These are phyloP conservation scores for Annona squamosa DNA, from an alignment of 164 flowering plant genomes.

Conservation along the genomic window DNA sequence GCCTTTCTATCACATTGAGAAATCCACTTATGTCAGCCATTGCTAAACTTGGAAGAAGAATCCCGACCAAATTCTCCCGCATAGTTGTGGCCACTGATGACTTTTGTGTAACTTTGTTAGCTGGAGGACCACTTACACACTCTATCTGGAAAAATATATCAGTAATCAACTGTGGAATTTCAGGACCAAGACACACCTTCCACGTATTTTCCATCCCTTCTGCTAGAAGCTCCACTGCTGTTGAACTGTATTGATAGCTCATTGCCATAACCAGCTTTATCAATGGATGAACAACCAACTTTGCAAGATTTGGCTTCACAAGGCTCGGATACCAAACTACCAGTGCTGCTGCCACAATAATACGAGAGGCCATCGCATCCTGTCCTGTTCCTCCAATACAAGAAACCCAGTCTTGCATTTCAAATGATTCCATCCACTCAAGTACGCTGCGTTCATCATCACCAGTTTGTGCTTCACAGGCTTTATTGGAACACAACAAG, in stretches of 20 bases:
- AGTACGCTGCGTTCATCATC: constrained; percentile 46
- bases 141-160: constrained; percentile 92
- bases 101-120: constrained; percentile 26
- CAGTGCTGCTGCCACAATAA: constrained; percentile 90
- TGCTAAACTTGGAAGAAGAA: constrained; percentile 96
- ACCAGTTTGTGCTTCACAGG: constrained; percentile 17
- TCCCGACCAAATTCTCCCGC: constrained; percentile 61
- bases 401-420: constrained; percentile 90
- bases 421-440: constrained; percentile 88
- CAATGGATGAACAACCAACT: constrained; percentile 62
- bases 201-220: constrained; percentile 98
- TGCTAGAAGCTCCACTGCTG: constrained; percentile 94
- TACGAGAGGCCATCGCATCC: constrained; percentile 95
- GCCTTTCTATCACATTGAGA: constrained; percentile 69
- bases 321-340: constrained; percentile 94
- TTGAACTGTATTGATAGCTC: constrained; percentile 79
- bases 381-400: constrained; percentile 95
- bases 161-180: constrained; percentile 67
- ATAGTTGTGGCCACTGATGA: constrained; percentile 36
- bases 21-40: constrained; percentile 77
- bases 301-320: constrained; percentile 65
- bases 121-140: constrained; percentile 67
- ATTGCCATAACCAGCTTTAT: constrained; percentile 89
- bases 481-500: constrained; percentile 11
- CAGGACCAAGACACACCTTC: constrained; percentile 69